Evolutionary conservation across 2,329 filamentous ascomycete species (phyloP), one percentile per base, ranked within the genome.

Genomic region (Curvularia hawaiiensis): DNA sequence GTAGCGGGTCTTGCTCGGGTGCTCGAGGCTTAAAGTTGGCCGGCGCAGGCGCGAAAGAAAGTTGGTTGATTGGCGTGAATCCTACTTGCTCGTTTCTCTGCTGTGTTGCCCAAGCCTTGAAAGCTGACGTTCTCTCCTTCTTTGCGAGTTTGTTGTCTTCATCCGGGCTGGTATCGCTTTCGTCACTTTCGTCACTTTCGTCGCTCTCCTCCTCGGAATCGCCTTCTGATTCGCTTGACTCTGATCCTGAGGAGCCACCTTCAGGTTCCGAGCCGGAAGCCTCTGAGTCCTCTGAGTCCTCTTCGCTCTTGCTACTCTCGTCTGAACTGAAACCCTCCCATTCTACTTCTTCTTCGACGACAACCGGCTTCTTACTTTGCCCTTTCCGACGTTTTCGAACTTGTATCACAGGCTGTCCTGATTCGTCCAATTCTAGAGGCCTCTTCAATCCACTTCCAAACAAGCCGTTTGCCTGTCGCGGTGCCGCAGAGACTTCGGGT

Each of bases 101-200:
- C 67, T 91, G 87, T 30, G 88, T 87, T 20, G 95, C 95, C 95
- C 95, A 99, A 2, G 89, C 85, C 75, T 98, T 98, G 82, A 99
- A 99, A 0, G 91, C 92, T 2, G 86, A 89, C 41, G 82, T 77
- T 22, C 80, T 75, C 55, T 78, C 78, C 61, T 78, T 80, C 49
- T 75, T 75, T 30, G 69, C 71, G 14, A 72, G 71, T 50, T 79
- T 78, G 3, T 64, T 65, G 6, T 78, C 75, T 9, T 77, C 70
- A 9, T 78, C 75, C 28, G 53, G 53, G 49, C 71, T 73, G 48
- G 59, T 67, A 5, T 69, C 72, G 18, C 66, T 67, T 3, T 74
- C 74, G 11, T 76, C 77, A 12, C 33, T 35, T 35, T 35, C 33
- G 7, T 69, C 68, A 43, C 67, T 73, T 6, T 69, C 68, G 5